Percentiles rank a stretch among this genome's conserved stretches.
Conservation (phyloP, 805 yeast genomes). For the Ogataea kodamae region DNA sequence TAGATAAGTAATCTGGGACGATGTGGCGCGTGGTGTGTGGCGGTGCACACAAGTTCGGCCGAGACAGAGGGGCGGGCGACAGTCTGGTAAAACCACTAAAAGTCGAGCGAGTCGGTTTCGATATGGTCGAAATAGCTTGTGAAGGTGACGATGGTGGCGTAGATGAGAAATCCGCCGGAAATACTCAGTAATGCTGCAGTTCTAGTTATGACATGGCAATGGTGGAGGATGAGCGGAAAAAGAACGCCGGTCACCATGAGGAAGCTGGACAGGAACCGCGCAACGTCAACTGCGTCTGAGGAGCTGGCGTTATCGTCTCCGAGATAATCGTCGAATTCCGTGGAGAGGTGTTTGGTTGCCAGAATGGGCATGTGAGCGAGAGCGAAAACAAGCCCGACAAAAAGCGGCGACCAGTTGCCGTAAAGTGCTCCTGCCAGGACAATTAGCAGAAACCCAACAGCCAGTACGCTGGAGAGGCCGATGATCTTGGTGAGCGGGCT, state of each 20-base stretch:
- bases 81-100: conserved; percentile 14
- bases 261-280: conserved; percentile 75
- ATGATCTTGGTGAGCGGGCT: conserved; percentile 77
- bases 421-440: conserved; percentile 84
- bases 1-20: no score
- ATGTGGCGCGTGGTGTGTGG: no score
- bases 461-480: conserved; percentile 70
- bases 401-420: conserved; percentile 88
- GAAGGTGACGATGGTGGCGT: conserved; percentile 78
- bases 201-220: conserved; percentile 65
- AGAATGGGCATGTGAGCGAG: conserved; percentile 73
- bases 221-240: conserved; percentile 73
- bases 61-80: no score
- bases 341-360: conserved; percentile 45
- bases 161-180: conserved; percentile 79
- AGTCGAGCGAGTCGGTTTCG: conserved; percentile 33
- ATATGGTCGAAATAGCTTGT: conserved; percentile 68
- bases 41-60: no score
- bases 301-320: conserved; percentile 42
- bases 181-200: conserved; percentile 76
- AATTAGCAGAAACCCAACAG: conserved; percentile 85
- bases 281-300: conserved; percentile 63
- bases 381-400: conserved; percentile 59
- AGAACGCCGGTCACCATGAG: conserved; percentile 71
- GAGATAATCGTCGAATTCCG: conserved; percentile 55